phyloP scores from a whole-genome alignment of 352 stramenopile genomes.

The Globisporangium middletonii region DNA sequence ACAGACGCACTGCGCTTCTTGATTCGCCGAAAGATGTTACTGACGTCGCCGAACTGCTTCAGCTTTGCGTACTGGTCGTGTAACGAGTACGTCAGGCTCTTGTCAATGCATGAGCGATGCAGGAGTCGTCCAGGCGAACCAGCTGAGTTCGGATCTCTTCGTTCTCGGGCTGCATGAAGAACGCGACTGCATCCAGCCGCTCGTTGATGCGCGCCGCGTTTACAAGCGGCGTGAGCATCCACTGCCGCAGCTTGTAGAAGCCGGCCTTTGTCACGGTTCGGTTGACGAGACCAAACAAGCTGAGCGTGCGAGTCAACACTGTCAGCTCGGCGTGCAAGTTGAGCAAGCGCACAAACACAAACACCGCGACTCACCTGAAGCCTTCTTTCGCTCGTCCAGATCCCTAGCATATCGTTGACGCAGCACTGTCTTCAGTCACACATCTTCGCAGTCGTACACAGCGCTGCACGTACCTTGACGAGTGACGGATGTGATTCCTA shows the following conservation, averaged over 20 bases:
- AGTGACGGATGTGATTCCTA: slow-evolving; percentile 79
- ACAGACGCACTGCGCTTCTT: slow-evolving; percentile 57
- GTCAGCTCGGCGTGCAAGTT: background rate
- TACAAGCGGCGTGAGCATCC: slow-evolving; percentile 75
- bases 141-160: slow-evolving; percentile 54
- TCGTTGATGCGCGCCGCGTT: slow-evolving; percentile 38
- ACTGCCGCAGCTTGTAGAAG: slow-evolving; percentile 48
- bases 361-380: slow-evolving; percentile 47
- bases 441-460: no score
- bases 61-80: slow-evolving; percentile 44
- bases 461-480: slow-evolving; percentile 40
- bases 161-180: slow-evolving; percentile 41
- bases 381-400: slow-evolving; percentile 77
- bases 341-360: background rate
- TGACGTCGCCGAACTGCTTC: slow-evolving; percentile 58
- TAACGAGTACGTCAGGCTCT: background rate
- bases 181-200: slow-evolving; percentile 50
- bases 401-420: slow-evolving; percentile 23
- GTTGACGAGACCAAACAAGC: slow-evolving; percentile 76
- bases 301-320: slow-evolving; percentile 14
- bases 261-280: slow-evolving; percentile 70
- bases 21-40: slow-evolving; percentile 55
- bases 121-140: slow-evolving; percentile 17
- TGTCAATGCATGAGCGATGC: slow-evolving; percentile 3
- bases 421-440: background rate